Evolutionary conservation across 805 yeast genomes (phyloP).

Genomic region (Candida krabiensis): DNA sequence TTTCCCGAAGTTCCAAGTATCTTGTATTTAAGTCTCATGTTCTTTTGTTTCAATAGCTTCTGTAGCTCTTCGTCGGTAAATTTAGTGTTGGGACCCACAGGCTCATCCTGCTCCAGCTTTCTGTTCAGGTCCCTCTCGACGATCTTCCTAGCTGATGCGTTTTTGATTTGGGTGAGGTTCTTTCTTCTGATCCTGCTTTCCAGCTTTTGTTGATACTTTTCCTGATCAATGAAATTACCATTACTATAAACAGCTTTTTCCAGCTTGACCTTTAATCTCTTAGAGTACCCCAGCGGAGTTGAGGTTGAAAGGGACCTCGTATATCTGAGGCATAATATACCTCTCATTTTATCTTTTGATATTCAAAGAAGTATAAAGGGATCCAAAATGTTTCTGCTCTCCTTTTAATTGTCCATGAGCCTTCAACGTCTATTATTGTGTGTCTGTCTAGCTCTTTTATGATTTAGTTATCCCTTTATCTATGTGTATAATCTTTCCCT

Average conservation of each 20-base stretch:
- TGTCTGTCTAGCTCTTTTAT: too few species aligned
- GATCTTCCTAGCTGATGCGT: constrained; percentile 29
- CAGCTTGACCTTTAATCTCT: constrained; percentile 13
- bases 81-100: constrained; percentile 24
- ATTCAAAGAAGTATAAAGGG: too few species aligned
- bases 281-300: background rate
- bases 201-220: constrained; percentile 3
- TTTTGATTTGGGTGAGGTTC: constrained; percentile 24
- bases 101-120: constrained; percentile 16
- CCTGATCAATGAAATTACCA: constrained; percentile 11
- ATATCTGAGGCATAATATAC: background rate
- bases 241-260: constrained; percentile 12
- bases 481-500: too few species aligned
- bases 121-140: constrained; percentile 21
- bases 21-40: constrained; percentile 48
- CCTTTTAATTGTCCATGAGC: too few species aligned
- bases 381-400: too few species aligned
- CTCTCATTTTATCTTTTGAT: too few species aligned
- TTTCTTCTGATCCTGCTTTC: constrained; percentile 16
- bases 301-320: constrained; percentile 5
- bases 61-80: constrained; percentile 29
- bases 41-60: constrained; percentile 23
- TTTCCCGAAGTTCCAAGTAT: constrained; percentile 59
- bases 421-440: too few species aligned
- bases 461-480: too few species aligned